phyloP scores from a whole-genome alignment of 2,329 filamentous ascomycete genomes.

The Trichoderma oligosporum region DNA sequence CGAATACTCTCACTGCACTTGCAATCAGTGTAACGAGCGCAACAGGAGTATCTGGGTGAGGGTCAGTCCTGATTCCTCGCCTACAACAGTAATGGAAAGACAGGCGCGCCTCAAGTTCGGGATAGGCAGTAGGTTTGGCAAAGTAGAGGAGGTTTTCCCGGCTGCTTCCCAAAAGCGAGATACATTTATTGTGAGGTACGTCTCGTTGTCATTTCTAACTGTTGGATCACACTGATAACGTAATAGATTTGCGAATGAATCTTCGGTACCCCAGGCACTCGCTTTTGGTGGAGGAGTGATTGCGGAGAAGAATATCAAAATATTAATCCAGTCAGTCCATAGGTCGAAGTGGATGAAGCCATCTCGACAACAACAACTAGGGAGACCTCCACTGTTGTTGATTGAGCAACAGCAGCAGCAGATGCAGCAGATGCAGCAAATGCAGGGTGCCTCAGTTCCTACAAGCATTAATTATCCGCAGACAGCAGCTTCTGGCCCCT shows the following conservation, averaged over 20 bases:
- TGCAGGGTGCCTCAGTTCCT: neutral
- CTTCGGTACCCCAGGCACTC: constrained; percentile 29
- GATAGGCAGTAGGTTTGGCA: constrained; percentile 29
- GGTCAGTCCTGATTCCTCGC: constrained; percentile 14
- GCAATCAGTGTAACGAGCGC: constrained; percentile 27
- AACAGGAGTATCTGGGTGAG: constrained; percentile 34
- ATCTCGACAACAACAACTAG: constrained; percentile 7
- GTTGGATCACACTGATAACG: neutral
- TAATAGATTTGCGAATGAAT: constrained; percentile 28
- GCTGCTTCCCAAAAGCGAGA: constrained; percentile 2
- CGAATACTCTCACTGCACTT: constrained; percentile 32
- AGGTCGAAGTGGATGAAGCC: constrained; percentile 33
- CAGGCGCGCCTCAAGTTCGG: constrained; percentile 31
- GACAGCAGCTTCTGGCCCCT: neutral
- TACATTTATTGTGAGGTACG: constrained; percentile 32
- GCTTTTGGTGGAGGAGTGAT: constrained; percentile 24
- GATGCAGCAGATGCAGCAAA: too few species aligned
- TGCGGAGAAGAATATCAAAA: constrained; percentile 27
- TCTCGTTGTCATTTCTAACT: neutral
- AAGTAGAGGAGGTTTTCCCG: constrained; percentile 30
- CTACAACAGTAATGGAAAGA: constrained; percentile 23
- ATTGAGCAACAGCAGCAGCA: constrained; percentile 16
- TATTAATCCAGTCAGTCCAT: constrained; percentile 28
- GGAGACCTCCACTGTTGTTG: neutral
- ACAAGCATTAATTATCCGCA: neutral